Evolutionary conservation across 2,329 filamentous ascomycete genomes (phyloP).

Genomic region (Cercospora janseana): DNA sequence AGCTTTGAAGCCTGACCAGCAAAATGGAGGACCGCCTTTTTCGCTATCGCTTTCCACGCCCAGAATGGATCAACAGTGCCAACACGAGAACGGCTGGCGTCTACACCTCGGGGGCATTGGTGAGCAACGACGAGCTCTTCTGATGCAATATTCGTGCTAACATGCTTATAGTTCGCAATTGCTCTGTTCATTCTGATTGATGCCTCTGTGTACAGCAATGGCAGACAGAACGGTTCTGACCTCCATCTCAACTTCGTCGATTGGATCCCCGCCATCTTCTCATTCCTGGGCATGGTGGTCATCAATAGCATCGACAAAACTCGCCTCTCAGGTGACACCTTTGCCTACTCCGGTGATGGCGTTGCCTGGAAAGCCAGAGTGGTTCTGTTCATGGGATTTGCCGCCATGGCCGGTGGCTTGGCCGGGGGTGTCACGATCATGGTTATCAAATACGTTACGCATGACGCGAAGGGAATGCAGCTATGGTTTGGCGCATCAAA

Average conservation of each 20-base stretch:
- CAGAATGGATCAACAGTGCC: slow-evolving; percentile 65
- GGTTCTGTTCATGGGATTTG: slow-evolving; percentile 68
- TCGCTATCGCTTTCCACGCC: slow-evolving; percentile 66
- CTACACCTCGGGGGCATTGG: slow-evolving; percentile 64
- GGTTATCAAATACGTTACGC: slow-evolving; percentile 66
- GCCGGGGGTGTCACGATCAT: slow-evolving; percentile 66
- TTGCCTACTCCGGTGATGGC: slow-evolving; percentile 61
- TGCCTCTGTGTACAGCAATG: slow-evolving; percentile 62
- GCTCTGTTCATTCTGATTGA: slow-evolving; percentile 70
- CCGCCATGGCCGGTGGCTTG: slow-evolving; percentile 65
- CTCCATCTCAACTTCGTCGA: slow-evolving; percentile 67
- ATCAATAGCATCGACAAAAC: slow-evolving; percentile 72
- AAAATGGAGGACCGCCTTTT: slow-evolving; percentile 51
- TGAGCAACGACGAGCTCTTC: slow-evolving; percentile 38
- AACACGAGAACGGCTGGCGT: slow-evolving; percentile 63
- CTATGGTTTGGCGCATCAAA: slow-evolving; percentile 68
- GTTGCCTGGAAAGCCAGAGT: slow-evolving; percentile 70
- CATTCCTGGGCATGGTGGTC: slow-evolving; percentile 66
- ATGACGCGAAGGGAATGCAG: slow-evolving; percentile 58
- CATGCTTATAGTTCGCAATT: slow-evolving; percentile 58
- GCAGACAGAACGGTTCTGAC: slow-evolving; percentile 58
- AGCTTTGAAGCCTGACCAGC: neutral
- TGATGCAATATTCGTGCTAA: neutral
- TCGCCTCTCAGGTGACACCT: slow-evolving; percentile 61
- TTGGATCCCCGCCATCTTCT: slow-evolving; percentile 71